Evolutionary conservation across 176 grass and related monocot genomes (phyloP), one percentile per base, ranked within the genome.

Genomic region (sorghum (Sorghum bicolor)): DNA sequence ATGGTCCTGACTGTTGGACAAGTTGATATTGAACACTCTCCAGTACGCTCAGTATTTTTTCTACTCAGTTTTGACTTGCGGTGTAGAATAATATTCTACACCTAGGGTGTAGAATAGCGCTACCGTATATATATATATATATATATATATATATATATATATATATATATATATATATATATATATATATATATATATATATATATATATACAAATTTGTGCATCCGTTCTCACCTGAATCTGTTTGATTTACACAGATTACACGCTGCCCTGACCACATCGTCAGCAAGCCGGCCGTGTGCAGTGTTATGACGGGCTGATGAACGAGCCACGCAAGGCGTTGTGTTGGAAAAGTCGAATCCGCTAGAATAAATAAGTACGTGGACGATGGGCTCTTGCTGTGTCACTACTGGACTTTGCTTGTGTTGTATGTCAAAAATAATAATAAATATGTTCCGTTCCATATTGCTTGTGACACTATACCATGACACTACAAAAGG

Each of bases 231-330:
- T 60, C n/a, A 61, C 3, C 13, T 13, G 24, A 76, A 19, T 77
- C 17, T 77, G 7, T 43, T 34, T 70, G 10, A 44, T 2, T 70
- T 60, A 15, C 20, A 37, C 84, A 86, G 84, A 86, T 1, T 79
- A 86, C 76, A 86, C 84, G 5, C 76, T 86, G 39, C 84, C 84
- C 32, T 86, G 84, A 79, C 9, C 8, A 83, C 57, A 19, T 33
- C 25, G 60, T 43, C 24, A 39, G 4, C 2, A 38, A 36, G 13
- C n/a, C n/a, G n/a, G n/a, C 3, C 36, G 15, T 48, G 15, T 15
- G 41, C n/a, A 39, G 82, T 7, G 64, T 34, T 50, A 33, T 9
- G 14, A 57, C 25, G 30, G 34, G n/a, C 0, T 26, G 28, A 25
- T 41, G 25, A 28, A 60, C 24, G 5, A 5, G 6, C 48, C 24